Conservation (phyloP, 2,329 filamentous ascomycete species). For the Fusarium acutatum region DNA sequence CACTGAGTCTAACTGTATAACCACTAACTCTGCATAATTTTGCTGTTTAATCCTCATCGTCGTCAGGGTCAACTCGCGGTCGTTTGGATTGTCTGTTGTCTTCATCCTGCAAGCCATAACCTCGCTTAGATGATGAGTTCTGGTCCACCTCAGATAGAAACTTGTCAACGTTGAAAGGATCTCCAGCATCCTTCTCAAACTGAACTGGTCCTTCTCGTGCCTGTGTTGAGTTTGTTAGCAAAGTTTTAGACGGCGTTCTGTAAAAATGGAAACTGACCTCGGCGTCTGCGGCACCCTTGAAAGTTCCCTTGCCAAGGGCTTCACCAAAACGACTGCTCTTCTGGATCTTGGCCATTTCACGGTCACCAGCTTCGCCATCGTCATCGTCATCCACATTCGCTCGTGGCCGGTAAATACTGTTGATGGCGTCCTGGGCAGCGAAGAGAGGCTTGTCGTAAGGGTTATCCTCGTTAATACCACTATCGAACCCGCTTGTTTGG, state of each 20-base stretch:
- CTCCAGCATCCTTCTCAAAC: constrained; percentile 87
- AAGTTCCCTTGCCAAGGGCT: constrained; percentile 87
- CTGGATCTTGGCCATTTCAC: constrained; percentile 87
- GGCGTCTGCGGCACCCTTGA: constrained; percentile 84
- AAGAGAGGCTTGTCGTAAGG: constrained; percentile 97
- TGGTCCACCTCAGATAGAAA: constrained; percentile 85
- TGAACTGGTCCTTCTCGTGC: constrained; percentile 90
- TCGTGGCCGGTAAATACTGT: constrained; percentile 88
- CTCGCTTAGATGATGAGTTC: constrained; percentile 71
- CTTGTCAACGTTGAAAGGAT: constrained; percentile 94
- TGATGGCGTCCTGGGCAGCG: constrained; percentile 93
- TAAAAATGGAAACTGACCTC: constrained; percentile 65
- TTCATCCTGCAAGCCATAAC: constrained; percentile 78
- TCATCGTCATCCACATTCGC: constrained; percentile 79
- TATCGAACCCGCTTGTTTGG: constrained; percentile 87
- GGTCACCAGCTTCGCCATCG: constrained; percentile 80
- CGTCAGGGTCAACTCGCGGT: constrained; percentile 75
- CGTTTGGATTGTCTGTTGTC: constrained; percentile 72
- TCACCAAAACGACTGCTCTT: constrained; percentile 86
- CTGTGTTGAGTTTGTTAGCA: constrained; percentile 53
- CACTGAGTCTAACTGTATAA: constrained; percentile 37
- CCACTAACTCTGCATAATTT: constrained; percentile 16
- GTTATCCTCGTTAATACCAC: constrained; percentile 97
- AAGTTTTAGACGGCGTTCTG: not conserved
- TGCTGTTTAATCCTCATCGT: constrained; percentile 45